Evolutionary conservation across 495 filamentous ascomycete genomes (phyloP).

Genomic region (Cenococcum geophilum): DNA sequence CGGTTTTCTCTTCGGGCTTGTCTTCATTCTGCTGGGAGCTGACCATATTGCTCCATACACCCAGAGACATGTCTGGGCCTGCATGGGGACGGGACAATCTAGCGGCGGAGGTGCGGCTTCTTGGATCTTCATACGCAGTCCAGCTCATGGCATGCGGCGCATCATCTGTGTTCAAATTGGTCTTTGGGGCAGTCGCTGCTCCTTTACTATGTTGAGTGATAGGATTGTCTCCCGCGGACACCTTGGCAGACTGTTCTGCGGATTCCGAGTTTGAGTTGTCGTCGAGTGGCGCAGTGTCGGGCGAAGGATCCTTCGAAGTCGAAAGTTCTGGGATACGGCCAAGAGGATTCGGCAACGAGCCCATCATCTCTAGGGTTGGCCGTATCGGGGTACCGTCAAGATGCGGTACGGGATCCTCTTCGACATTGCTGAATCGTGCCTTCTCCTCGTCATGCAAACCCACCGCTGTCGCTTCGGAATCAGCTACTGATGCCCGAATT

Average conservation of each 20-base stretch:
- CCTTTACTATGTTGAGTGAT: background rate
- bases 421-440: background rate
- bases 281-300: too few relatives aligned
- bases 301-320: background rate
- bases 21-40: too few relatives aligned
- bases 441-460: background rate
- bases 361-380: background rate
- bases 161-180: background rate
- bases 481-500: background rate
- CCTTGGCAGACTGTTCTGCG: background rate
- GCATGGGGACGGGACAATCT: background rate
- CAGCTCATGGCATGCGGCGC: background rate
- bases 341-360: background rate
- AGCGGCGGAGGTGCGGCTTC: background rate
- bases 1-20: too few relatives aligned
- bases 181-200: background rate
- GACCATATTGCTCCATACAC: constrained; percentile 4
- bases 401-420: constrained; percentile 1
- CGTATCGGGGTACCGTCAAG: background rate
- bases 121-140: background rate
- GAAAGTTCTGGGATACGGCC: background rate
- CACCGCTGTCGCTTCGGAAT: background rate
- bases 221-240: too few relatives aligned
- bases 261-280: background rate
- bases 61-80: background rate